Evolutionary conservation across 2,329 filamentous ascomycete genomes (phyloP).

Genomic region (Colletotrichum sp.): DNA sequence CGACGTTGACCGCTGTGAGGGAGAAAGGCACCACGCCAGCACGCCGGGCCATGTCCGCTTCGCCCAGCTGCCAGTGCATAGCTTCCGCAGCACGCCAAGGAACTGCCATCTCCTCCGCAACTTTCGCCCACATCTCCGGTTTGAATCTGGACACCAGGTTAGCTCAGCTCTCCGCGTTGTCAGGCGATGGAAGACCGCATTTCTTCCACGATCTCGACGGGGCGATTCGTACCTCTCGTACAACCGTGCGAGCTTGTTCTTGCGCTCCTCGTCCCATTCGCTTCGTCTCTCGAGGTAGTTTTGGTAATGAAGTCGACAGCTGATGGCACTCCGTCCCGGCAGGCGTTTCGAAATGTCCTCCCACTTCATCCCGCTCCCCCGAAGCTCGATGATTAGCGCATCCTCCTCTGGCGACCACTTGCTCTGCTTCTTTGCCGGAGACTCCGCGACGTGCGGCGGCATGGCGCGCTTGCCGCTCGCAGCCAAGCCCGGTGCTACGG

Average conservation of each 20-base stretch:
- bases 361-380: conserved; percentile 96
- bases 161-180: not conserved
- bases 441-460: conserved; percentile 62
- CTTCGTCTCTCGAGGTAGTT: conserved; percentile 94
- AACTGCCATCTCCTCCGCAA: conserved; percentile 92
- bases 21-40: conserved; percentile 87
- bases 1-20: conserved; percentile 61
- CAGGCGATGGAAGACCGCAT: not conserved
- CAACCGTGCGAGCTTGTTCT: conserved; percentile 92
- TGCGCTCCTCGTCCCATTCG: conserved; percentile 97
- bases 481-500: conserved; percentile 37
- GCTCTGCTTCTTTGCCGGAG: conserved; percentile 90
- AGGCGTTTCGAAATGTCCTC: conserved; percentile 94
- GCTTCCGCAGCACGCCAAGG: conserved; percentile 96
- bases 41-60: conserved; percentile 90
- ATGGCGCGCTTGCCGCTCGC: conserved; percentile 52
- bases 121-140: conserved; percentile 96
- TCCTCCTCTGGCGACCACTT: conserved; percentile 97
- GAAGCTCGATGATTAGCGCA: conserved; percentile 88
- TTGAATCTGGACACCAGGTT: conserved; percentile 73
- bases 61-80: conserved; percentile 97
- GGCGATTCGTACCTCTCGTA: conserved; percentile 84
- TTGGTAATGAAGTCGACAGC: conserved; percentile 93
- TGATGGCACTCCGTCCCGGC: conserved; percentile 90
- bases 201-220: not conserved